A percentile compares a stretch with the other conserved stretches of the same genome.
Evolutionary conservation across 768 basidiomycete species (phyloP).

Genomic region (Xerocomellus chrysenteron): DNA sequence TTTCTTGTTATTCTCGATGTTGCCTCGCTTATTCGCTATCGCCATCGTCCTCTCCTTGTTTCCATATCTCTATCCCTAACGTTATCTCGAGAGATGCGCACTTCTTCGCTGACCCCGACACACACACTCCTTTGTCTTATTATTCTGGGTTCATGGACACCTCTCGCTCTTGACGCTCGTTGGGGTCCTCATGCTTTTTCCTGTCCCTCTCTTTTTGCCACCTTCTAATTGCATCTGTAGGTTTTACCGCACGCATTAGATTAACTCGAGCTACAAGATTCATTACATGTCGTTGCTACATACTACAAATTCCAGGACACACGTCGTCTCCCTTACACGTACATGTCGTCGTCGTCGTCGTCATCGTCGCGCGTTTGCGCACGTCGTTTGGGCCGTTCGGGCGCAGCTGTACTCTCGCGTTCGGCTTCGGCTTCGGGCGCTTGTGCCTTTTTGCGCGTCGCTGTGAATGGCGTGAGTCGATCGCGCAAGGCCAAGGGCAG

Average conservation of each 20-base stretch:
- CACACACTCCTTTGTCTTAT: conserved; percentile 11
- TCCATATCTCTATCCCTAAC: conserved; percentile 4
- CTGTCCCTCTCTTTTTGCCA: not conserved
- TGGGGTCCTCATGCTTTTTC: not conserved
- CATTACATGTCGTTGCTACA: conserved; percentile 9
- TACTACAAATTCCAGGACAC: not conserved
- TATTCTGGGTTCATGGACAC: not conserved
- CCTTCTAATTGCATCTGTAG: conserved; percentile 10
- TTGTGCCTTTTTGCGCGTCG: conserved; percentile 31
- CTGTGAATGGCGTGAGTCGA: conserved; percentile 9
- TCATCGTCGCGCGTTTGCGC: conserved; percentile 12
- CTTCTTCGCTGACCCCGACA: not conserved
- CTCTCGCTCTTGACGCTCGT: conserved; percentile 8
- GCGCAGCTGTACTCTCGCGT: not conserved
- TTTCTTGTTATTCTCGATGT: not conserved
- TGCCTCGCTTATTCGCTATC: not conserved
- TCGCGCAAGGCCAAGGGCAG: too few species aligned
- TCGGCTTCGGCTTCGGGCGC: conserved; percentile 20
- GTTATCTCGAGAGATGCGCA: not conserved
- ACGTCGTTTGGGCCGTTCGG: conserved; percentile 11
- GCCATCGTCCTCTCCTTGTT: not conserved
- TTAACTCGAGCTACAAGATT: conserved; percentile 2
- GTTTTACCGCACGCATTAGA: conserved; percentile 9
- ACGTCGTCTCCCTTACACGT: conserved; percentile 9
- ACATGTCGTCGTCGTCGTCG: conserved; percentile 28